Conservation (phyloP, 805 yeast species). For the Cyberlindnera subsufficiens region DNA sequence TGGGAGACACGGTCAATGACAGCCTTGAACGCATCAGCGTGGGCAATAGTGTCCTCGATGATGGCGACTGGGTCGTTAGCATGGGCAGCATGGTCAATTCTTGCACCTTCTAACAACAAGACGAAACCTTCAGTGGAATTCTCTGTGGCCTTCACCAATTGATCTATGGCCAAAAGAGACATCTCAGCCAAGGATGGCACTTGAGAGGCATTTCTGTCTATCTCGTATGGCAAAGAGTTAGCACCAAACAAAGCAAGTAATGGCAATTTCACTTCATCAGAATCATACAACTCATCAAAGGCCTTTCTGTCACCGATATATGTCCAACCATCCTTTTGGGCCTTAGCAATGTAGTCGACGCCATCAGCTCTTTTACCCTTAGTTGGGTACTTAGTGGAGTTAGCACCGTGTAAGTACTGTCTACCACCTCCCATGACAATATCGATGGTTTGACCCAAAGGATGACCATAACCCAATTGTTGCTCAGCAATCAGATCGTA, state of each 20-base stretch:
- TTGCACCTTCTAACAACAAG: conserved; percentile 79
- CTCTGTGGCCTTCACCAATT: conserved; percentile 59
- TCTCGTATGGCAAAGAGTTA: conserved; percentile 72
- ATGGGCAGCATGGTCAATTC: conserved; percentile 95
- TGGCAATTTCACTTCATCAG: conserved; percentile 62
- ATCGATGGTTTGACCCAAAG: conserved; percentile 74
- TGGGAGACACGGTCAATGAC: conserved; percentile 63
- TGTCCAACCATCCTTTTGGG: conserved; percentile 56
- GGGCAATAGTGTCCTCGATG: conserved; percentile 81
- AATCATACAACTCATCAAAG: conserved; percentile 45
- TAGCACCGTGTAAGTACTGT: conserved; percentile 64
- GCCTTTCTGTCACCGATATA: conserved; percentile 51
- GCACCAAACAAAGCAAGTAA: conserved; percentile 68
- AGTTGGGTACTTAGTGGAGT: conserved; percentile 25
- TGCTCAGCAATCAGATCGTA: conserved; percentile 83
- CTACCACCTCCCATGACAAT: conserved; percentile 88
- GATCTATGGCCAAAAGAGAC: conserved; percentile 64
- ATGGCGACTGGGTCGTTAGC: conserved; percentile 92
- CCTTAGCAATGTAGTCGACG: conserved; percentile 59
- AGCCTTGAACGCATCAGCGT: conserved; percentile 71
- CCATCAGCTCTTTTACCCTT: conserved; percentile 65
- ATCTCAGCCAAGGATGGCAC: conserved; percentile 78
- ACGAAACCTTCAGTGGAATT: conserved; percentile 83
- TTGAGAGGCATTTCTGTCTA: conserved; percentile 57
- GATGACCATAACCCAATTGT: conserved; percentile 67